Base-by-base conservation (phyloP, 73 alveolate species). In the Urostyla sp. region DNA sequence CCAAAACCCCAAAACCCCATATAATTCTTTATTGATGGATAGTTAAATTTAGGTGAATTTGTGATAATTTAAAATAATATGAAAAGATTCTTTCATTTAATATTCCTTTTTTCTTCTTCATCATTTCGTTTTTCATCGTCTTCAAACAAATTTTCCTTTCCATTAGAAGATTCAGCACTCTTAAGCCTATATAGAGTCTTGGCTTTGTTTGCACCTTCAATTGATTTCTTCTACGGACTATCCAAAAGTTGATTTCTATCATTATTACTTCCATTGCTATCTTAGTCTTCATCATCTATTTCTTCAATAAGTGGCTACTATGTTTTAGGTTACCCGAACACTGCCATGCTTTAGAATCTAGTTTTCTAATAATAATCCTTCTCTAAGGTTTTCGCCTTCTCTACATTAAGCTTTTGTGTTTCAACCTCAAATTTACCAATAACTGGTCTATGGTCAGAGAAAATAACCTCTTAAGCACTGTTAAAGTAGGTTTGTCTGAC, bases 401-500 rank as follows among this genome's bases (percentile, higher is more conserved):
- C 88, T 32, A 40, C 80, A 46, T 73, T 45, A 13, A 82, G 37
- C 61, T 82, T 51, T 26, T 53, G 52, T 28, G 75, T 81, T 10
- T 53, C 11, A 30, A 84, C 27, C 31, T 54, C 73, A 46, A 75
- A 73, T 8, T 75, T 32, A 10, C 54, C 74, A 21, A 51, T 30
- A n/a, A 84, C 92, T 18, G 92, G 92, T 38, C 88, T 75, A 44
- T 84, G 92, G 54, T 84, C 92, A 7, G 92, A 84, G 58, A 75
- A 74, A 20, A 24, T 73, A 46, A 36, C 36, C 26, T 82, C 88
- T 44, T 61, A 40, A 27, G 58, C 18, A 28, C 82, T 18, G 0
- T 51, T 56, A 7, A 34, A 24, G 0, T 36, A 15, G 55, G 59
- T 11, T 38, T 78, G 74, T 16, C 6, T 52, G 26, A 49, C 57